Percentiles rank a stretch among this genome's conserved stretches.
phyloP scores from a whole-genome alignment of 164 flowering plant genomes.

The Vitis cinerea region DNA sequence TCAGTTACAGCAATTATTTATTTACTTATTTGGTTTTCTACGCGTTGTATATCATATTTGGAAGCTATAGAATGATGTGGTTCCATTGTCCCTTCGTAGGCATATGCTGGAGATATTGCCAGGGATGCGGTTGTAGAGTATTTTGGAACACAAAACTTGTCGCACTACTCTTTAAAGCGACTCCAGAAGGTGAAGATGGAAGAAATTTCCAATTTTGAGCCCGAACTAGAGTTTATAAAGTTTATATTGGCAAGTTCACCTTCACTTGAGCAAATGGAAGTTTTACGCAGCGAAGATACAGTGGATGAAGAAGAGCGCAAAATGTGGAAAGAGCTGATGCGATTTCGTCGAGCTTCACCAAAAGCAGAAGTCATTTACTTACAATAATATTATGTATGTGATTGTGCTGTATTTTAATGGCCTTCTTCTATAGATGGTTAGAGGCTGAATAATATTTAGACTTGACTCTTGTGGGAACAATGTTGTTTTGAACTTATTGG shows the following conservation, averaged over 20 bases:
- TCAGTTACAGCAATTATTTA: neutral
- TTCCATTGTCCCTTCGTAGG: neutral
- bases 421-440: no score
- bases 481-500: no score
- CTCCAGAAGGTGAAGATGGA: constrained; percentile 1
- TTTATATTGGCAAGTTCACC: constrained; percentile 8
- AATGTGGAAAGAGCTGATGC: neutral
- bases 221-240: constrained; percentile 8
- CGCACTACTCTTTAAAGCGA: neutral
- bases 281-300: neutral
- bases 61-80: neutral
- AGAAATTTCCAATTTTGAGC: neutral
- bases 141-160: neutral
- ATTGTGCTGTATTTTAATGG: no score
- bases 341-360: constrained; percentile 9
- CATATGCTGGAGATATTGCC: neutral
- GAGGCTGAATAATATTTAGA: no score
- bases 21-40: neutral
- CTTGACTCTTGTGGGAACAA: no score
- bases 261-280: neutral
- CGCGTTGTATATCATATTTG: no score
- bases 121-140: neutral
- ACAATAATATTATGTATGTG: no score
- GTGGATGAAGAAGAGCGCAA: neutral
- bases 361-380: neutral